Conservation (phyloP, 2,329 filamentous ascomycete species). For the Diaporthe sp. region DNA sequence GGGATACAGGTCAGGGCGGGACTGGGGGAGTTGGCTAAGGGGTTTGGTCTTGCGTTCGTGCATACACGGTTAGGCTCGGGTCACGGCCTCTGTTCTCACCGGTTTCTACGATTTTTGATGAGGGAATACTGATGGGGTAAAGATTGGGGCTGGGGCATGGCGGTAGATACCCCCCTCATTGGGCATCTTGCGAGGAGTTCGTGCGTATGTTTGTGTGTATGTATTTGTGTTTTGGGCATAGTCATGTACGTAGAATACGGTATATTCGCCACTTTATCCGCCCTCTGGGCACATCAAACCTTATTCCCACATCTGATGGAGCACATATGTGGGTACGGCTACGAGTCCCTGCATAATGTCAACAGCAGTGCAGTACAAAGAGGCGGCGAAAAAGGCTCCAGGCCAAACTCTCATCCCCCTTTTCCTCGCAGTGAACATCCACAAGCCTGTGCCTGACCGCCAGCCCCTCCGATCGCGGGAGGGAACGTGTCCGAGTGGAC, state of each 20-base stretch:
- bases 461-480: slow-evolving; percentile 6
- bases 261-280: slow-evolving; percentile 8
- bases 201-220: not conserved
- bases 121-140: not conserved
- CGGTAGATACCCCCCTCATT: not conserved
- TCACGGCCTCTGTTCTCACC: not conserved
- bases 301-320: not conserved
- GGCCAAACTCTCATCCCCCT: not conserved
- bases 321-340: not conserved
- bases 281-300: not conserved
- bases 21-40: not conserved
- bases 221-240: not conserved
- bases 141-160: not conserved
- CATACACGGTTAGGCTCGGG: not conserved
- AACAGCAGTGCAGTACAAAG: not conserved
- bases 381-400: not conserved
- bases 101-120: not conserved
- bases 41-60: not conserved
- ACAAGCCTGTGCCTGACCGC: slow-evolving; percentile 23
- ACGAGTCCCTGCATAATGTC: not conserved
- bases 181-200: slow-evolving; percentile 17
- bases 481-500: slow-evolving; percentile 12
- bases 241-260: not conserved
- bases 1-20: slow-evolving; percentile 14
- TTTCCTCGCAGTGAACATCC: slow-evolving; percentile 32